A percentile compares a stretch with the other conserved stretches of the same genome.
Evolutionary conservation across 129 eudicot genomes (phyloP).

Genomic region (Centella asiatica): DNA sequence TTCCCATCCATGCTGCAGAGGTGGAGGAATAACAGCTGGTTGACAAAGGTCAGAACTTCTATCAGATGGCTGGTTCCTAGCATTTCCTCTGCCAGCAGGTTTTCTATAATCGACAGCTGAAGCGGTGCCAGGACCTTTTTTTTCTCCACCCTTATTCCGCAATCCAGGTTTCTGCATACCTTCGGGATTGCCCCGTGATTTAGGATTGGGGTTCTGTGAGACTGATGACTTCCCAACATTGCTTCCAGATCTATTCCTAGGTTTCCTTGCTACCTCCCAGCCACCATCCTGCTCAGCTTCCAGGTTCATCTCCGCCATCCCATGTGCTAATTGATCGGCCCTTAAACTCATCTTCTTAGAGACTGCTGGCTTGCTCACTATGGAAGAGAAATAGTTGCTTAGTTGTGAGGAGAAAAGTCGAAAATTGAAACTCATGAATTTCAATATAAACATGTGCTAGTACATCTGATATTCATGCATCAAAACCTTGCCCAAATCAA

Average conservation of each 20-base stretch:
- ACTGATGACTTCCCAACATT: conserved; percentile 15
- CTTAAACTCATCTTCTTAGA: no score
- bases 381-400: no score
- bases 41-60: conserved; percentile 10
- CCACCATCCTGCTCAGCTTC: conserved; percentile 35
- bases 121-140: conserved; percentile 28
- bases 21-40: conserved; percentile 37
- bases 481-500: no score
- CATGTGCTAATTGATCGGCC: conserved; percentile 31
- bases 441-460: no score
- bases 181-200: conserved; percentile 46
- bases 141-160: conserved; percentile 19
- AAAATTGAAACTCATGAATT: no score
- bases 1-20: conserved; percentile 55
- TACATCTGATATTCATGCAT: no score
- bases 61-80: conserved; percentile 20
- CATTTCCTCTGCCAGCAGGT: conserved; percentile 36
- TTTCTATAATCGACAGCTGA: conserved; percentile 20
- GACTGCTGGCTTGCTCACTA: no score
- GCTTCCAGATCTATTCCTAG: conserved; percentile 31
- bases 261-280: conserved; percentile 53
- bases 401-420: no score
- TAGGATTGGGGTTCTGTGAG: conserved; percentile 29
- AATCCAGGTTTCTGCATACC: conserved; percentile 26
- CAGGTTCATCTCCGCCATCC: conserved; percentile 36